Evolutionary conservation across 2,329 filamentous ascomycete genomes (phyloP), one percentile per base, ranked within the genome.

Genomic region (Ceratocystis huliohia): DNA sequence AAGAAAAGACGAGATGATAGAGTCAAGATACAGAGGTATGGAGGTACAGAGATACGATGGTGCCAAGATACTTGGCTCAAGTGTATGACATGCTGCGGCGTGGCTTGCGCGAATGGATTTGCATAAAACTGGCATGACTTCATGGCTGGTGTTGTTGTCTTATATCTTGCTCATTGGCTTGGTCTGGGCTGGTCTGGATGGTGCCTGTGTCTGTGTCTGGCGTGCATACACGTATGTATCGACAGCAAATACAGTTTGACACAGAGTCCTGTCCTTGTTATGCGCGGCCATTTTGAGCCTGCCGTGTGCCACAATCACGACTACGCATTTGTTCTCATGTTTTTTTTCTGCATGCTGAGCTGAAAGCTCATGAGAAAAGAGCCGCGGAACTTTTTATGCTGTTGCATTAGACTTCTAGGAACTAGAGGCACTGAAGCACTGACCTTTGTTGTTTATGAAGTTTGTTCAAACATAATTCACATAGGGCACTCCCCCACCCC

Each of bases 391-490:
- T 10, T 22, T 59, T 59, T 59, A 59, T 59, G 56, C 56, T 57
- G n/a, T 30, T 57, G 53, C 28, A 57, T 57, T n/a, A 50, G 48
- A 41, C 37, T 13, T 41, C 13, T 10, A 41, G 37, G 37, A 41
- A 41, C 37, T 15, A 41, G 37, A 41, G 3, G 37, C 10, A 37
- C 33, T 10, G 33, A 8, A 57, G 53, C 22, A 57, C 53, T 57
- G 53, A 57, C 53, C 53, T 57, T 57, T 25, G 22, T 59, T 37
- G 56, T 59, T 59, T 59, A 33, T 59, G 56, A 17, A 37, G 10
- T 5, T 28, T 33, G n/a, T 57, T 25, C 53, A 59, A 37, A n/a
- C 28, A 59, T 2, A 57, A 30, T 15, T 4, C 8, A 53, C 20
- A 1, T 13, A 28, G 15, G 20, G 20, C 8, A 22, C n/a, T 20